A percentile compares a stretch with the other conserved stretches of the same genome.
Conservation (phyloP, 2,329 filamentous ascomycete species). For the Didymella lethalis region DNA sequence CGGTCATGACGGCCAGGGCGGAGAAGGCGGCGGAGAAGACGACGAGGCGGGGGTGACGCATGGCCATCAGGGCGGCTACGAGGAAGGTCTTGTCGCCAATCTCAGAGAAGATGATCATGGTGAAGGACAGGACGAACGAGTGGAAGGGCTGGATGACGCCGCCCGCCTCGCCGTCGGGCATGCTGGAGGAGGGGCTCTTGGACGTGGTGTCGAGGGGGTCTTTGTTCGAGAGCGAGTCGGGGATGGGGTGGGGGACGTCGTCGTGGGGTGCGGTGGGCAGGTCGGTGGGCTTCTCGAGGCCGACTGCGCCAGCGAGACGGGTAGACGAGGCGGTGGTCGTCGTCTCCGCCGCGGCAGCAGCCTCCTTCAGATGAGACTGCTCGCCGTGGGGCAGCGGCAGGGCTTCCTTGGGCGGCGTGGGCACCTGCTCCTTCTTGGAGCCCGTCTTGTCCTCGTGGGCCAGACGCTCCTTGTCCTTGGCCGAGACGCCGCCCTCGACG, state of each 20-base stretch:
- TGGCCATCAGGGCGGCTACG: slow-evolving; percentile 96
- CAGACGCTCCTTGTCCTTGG: slow-evolving; percentile 81
- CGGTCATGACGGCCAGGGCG: slow-evolving; percentile 91
- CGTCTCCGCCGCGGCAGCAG: slow-evolving; percentile 14
- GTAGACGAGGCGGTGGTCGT: slow-evolving; percentile 17
- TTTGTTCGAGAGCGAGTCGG: slow-evolving; percentile 68
- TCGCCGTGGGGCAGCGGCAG: slow-evolving; percentile 84
- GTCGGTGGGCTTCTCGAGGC: slow-evolving; percentile 74
- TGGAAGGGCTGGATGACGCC: slow-evolving; percentile 81
- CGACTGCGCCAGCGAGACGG: slow-evolving; percentile 45
- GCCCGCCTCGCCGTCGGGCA: slow-evolving; percentile 56
- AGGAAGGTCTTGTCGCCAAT: slow-evolving; percentile 99
- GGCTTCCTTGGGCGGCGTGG: slow-evolving; percentile 83
- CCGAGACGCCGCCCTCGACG: slow-evolving; percentile 86
- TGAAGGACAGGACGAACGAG: slow-evolving; percentile 89
- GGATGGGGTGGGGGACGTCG: slow-evolving; percentile 75
- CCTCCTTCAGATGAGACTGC: slow-evolving; percentile 64
- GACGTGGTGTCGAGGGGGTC: slow-evolving; percentile 58
- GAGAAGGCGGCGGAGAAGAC: slow-evolving; percentile 96
- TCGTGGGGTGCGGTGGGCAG: slow-evolving; percentile 77
- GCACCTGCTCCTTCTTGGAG: slow-evolving; percentile 74
- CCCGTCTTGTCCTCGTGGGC: slow-evolving; percentile 71
- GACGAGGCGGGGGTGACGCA: slow-evolving; percentile 93
- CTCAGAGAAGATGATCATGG: slow-evolving; percentile 97
- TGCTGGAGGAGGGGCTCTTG: slow-evolving; percentile 36